Evolutionary conservation across 1,284 basidiomycete genomes (phyloP).

Genomic region (Puccinia horiana): DNA sequence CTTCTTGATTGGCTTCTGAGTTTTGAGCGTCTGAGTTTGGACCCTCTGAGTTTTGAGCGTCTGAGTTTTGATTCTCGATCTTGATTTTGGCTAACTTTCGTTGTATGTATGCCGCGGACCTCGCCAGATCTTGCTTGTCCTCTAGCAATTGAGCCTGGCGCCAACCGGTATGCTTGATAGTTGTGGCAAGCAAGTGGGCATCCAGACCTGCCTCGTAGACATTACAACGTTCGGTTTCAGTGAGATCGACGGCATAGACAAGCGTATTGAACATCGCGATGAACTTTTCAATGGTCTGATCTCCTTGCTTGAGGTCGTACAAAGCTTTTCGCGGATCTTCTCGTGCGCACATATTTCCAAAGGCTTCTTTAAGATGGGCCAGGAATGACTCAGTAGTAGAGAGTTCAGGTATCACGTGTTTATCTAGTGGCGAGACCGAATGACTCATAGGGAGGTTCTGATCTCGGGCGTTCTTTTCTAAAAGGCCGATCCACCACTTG

Average conservation of each 20-base stretch:
- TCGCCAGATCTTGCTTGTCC: neutral
- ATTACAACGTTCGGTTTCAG: neutral
- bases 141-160: neutral
- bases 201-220: neutral
- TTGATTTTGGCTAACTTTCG: neutral
- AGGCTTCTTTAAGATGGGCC: neutral
- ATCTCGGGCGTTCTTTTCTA: neutral
- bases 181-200: neutral
- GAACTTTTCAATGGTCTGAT: neutral
- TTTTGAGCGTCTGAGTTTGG: neutral
- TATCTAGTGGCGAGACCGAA: neutral
- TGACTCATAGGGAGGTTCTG: neutral
- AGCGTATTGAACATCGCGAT: neutral
- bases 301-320: neutral
- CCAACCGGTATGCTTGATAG: constrained; percentile 5
- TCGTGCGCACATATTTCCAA: neutral
- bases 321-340: neutral
- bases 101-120: neutral
- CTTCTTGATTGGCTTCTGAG: too few species aligned
- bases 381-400: neutral
- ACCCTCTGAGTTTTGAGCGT: neutral
- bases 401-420: neutral
- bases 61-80: neutral
- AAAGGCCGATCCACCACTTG: constrained; percentile 1
- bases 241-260: constrained; percentile 2